Conservation (phyloP, 306 rosid genomes). For the Quercus suber region DNA sequence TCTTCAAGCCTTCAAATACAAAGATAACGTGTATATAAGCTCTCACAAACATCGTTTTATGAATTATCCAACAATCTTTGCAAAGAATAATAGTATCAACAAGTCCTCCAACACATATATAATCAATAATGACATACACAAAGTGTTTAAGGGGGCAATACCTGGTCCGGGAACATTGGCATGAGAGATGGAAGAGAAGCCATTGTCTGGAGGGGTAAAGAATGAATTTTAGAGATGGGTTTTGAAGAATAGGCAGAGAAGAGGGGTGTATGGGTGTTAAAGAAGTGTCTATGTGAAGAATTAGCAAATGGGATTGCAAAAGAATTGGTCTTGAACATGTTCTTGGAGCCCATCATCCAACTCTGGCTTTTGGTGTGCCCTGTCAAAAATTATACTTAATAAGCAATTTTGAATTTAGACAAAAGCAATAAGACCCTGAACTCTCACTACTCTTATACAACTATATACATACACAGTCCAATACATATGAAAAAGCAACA, state of each 20-base stretch:
- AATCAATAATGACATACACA: background rate
- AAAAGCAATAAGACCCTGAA: no score
- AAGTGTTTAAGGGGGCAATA: conserved; percentile 6
- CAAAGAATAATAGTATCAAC: background rate
- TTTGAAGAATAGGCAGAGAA: conserved; percentile 12
- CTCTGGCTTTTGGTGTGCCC: background rate
- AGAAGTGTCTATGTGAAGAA: conserved; percentile 29
- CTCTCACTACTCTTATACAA: no score
- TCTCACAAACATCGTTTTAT: background rate
- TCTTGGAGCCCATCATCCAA: conserved; percentile 42
- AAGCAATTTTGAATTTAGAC: no score
- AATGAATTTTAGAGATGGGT: background rate
- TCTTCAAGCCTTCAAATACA: background rate
- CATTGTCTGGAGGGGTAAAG: conserved; percentile 59
- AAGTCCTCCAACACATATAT: background rate
- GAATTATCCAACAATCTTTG: background rate
- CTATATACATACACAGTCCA: no score
- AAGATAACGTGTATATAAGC: background rate
- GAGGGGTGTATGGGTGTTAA: background rate
- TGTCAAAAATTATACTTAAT: background rate
- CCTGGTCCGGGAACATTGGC: conserved; percentile 43
- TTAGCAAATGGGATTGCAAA: conserved; percentile 27
- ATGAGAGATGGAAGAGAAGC: conserved; percentile 42
- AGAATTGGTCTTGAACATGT: conserved; percentile 29
- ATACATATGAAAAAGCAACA: no score